These are phyloP conservation scores for Nemania sp. DNA, from an alignment of 2,329 filamentous ascomycete species.

Conservation along the genomic window DNA sequence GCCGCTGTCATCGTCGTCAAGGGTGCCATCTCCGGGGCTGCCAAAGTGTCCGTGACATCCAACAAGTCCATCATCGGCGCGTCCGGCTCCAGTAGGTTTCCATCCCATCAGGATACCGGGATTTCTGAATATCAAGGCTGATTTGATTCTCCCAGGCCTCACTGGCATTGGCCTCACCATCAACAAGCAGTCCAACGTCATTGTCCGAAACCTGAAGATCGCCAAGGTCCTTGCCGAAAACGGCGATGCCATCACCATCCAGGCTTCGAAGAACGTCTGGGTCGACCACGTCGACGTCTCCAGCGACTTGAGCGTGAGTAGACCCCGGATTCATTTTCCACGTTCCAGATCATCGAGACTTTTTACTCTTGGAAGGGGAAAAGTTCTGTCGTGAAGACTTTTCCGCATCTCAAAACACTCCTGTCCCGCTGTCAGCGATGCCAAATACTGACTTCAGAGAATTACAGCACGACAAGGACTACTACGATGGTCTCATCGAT, in stretches of 20 bases:
- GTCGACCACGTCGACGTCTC: slow-evolving; percentile 70
- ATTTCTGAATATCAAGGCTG: slow-evolving; percentile 7
- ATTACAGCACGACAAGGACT: slow-evolving; percentile 64
- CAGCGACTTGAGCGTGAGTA: slow-evolving; percentile 51
- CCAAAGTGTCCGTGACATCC: slow-evolving; percentile 51
- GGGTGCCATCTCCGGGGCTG: slow-evolving; percentile 48
- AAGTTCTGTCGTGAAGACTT: too few relatives aligned
- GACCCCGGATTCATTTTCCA: background rate
- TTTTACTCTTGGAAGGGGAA: too few relatives aligned
- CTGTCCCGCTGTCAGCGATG: background rate
- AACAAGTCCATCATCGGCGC: slow-evolving; percentile 57
- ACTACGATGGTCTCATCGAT: slow-evolving; percentile 70
- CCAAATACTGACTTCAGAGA: background rate
- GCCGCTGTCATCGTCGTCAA: slow-evolving; percentile 52
- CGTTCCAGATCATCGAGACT: too few relatives aligned
- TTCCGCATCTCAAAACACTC: too few relatives aligned
- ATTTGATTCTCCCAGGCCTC: slow-evolving; percentile 38
- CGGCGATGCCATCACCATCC: slow-evolving; percentile 64
- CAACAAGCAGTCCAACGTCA: slow-evolving; percentile 60
- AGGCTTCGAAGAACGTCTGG: slow-evolving; percentile 64
- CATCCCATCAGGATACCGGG: too few relatives aligned
- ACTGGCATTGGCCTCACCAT: slow-evolving; percentile 57
- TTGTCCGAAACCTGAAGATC: slow-evolving; percentile 65
- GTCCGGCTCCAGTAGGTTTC: slow-evolving; percentile 41
- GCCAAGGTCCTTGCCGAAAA: slow-evolving; percentile 58